Percentiles rank a stretch among this genome's conserved stretches.
phyloP scores from a whole-genome alignment of 331 rosid species.

The Quercus phellos region DNA sequence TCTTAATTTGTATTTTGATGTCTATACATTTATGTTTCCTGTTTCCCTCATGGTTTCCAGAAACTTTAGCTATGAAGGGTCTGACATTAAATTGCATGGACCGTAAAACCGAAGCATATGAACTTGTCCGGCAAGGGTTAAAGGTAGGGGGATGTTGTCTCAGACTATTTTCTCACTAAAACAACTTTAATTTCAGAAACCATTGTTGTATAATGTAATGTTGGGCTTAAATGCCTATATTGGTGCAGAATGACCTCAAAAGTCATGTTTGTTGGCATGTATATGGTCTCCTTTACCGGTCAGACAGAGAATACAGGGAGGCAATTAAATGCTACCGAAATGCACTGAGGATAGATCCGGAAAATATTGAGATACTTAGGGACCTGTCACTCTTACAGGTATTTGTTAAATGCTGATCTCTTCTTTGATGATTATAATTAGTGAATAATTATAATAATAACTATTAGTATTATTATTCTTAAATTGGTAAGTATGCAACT shows the following conservation, averaged over 20 bases:
- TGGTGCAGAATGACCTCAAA: conserved; percentile 85
- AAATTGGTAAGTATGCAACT: no score
- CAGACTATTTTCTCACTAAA: neutral
- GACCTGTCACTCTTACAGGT: conserved; percentile 94
- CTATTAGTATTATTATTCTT: no score
- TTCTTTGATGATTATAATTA: neutral
- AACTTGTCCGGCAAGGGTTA: conserved; percentile 90
- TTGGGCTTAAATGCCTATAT: conserved; percentile 18
- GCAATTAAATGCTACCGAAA: conserved; percentile 94
- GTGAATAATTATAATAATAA: no score
- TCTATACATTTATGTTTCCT: conserved; percentile 5
- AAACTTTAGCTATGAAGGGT: conserved; percentile 98
- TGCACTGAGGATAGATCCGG: conserved; percentile 92
- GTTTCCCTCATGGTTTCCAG: conserved; percentile 40
- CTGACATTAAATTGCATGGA: conserved; percentile 96
- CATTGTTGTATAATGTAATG: conserved; percentile 14
- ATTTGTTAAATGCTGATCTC: conserved; percentile 2
- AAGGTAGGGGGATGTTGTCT: conserved; percentile 52
- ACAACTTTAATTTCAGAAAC: conserved; percentile 1
- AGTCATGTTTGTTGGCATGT: conserved; percentile 99
- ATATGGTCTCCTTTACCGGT: conserved; percentile 92
- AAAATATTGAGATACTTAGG: conserved; percentile 89
- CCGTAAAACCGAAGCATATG: conserved; percentile 96
- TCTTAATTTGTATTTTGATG: neutral
- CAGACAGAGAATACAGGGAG: conserved; percentile 97